A percentile compares a stretch with the other conserved stretches of the same genome.
phyloP scores from a whole-genome alignment of 192 early-diverging fungal genomes.

The Entomortierella beljakovae region DNA sequence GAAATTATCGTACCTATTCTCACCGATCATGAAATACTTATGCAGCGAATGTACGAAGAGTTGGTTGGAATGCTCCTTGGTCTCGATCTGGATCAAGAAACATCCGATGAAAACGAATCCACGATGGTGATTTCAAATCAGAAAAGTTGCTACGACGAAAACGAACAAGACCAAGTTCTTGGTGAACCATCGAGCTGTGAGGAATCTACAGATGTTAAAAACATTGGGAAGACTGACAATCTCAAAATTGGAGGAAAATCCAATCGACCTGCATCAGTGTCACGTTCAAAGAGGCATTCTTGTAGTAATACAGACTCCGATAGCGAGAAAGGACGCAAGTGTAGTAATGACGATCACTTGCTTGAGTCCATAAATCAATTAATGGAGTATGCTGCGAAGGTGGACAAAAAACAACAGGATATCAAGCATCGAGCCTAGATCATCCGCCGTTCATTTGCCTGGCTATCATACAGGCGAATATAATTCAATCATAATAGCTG shows the following conservation, averaged over 20 bases:
- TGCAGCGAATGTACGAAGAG: conserved; percentile 28
- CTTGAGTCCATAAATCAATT: not conserved
- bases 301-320: too few species aligned
- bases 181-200: too few species aligned
- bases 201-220: not conserved
- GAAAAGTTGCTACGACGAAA: not conserved
- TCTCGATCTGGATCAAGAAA: conserved; percentile 15
- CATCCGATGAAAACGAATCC: not conserved
- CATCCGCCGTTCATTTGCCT: too few species aligned
- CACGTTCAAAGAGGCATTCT: too few species aligned
- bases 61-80: conserved; percentile 16
- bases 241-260: too few species aligned
- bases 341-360: not conserved
- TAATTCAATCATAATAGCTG: too few species aligned
- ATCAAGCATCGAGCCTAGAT: too few species aligned
- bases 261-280: too few species aligned
- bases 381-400: not conserved
- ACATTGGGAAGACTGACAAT: too few species aligned
- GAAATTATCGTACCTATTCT: conserved; percentile 31
- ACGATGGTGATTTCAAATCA: not conserved
- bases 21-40: conserved; percentile 8
- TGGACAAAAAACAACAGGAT: not conserved
- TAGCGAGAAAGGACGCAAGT: not conserved
- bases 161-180: too few species aligned
- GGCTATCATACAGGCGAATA: too few species aligned